phyloP scores from a whole-genome alignment of 352 stramenopile genomes.

The Phytophthora pinifolia region DNA sequence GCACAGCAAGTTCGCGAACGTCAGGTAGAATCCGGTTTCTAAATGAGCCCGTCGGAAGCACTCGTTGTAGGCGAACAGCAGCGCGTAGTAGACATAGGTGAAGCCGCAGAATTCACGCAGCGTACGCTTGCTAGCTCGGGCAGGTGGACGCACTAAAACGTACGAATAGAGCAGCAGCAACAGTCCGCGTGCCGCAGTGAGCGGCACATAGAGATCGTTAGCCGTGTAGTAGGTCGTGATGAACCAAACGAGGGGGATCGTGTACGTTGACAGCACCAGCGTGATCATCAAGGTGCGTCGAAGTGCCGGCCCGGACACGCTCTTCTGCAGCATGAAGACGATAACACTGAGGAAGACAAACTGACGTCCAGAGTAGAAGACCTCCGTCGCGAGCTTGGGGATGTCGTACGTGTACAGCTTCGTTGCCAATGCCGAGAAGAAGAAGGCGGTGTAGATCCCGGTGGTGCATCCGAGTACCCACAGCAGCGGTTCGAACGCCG shows the following conservation, averaged over 20 bases:
- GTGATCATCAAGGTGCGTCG: slow-evolving; percentile 44
- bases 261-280: slow-evolving; percentile 46
- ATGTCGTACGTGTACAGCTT: slow-evolving; percentile 54
- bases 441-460: slow-evolving; percentile 51
- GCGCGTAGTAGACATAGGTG: slow-evolving; percentile 49
- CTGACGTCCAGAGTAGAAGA: slow-evolving; percentile 61
- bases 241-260: slow-evolving; percentile 44
- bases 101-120: slow-evolving; percentile 56
- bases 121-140: slow-evolving; percentile 49
- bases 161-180: slow-evolving; percentile 57
- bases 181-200: slow-evolving; percentile 35
- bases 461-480: slow-evolving; percentile 44
- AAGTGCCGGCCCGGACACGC: slow-evolving; percentile 48
- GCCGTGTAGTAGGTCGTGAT: slow-evolving; percentile 36
- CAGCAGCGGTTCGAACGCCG: slow-evolving; percentile 57
- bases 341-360: slow-evolving; percentile 63
- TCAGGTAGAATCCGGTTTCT: slow-evolving; percentile 59
- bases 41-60: slow-evolving; percentile 49
- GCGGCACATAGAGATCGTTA: slow-evolving; percentile 36
- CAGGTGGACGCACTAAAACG: slow-evolving; percentile 45
- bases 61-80: slow-evolving; percentile 55
- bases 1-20: slow-evolving; percentile 60
- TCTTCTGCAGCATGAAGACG: slow-evolving; percentile 71
- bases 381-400: slow-evolving; percentile 50
- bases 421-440: slow-evolving; percentile 38